Percentiles rank a stretch among this genome's conserved stretches.
phyloP scores from a whole-genome alignment of 768 basidiomycete genomes.

The Tylopilus felleus region DNA sequence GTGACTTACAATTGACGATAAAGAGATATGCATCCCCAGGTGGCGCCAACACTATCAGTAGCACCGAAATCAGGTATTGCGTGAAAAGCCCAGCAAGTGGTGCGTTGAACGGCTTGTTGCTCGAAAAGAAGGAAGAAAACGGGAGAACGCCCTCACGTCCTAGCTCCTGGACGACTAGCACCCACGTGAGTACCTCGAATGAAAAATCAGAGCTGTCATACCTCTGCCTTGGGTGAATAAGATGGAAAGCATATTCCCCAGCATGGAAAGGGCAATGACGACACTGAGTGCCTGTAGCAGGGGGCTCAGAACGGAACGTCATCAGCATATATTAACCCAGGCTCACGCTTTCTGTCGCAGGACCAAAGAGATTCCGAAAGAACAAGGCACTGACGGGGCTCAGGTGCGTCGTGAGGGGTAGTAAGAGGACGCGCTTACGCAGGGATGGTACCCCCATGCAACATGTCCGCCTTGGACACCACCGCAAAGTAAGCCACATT shows the following conservation, averaged over 20 bases:
- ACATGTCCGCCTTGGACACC: constrained; percentile 66
- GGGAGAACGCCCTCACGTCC: constrained; percentile 71
- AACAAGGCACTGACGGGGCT: constrained; percentile 52
- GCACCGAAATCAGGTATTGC: constrained; percentile 58
- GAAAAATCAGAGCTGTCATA: constrained; percentile 24
- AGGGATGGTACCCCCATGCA: constrained; percentile 61
- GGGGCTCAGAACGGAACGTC: neutral
- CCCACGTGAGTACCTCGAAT: neutral
- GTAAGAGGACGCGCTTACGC: constrained; percentile 49
- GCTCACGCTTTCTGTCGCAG: constrained; percentile 53
- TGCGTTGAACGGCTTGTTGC: constrained; percentile 66
- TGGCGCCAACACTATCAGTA: constrained; percentile 54
- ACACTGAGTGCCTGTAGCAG: constrained; percentile 49
- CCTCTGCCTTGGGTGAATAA: constrained; percentile 68
- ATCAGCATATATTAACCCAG: neutral
- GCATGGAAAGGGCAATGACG: constrained; percentile 59
- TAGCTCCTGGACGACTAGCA: constrained; percentile 65
- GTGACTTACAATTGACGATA: constrained; percentile 56
- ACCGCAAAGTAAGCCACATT: constrained; percentile 76
- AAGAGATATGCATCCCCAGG: constrained; percentile 76
- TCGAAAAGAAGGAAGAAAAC: constrained; percentile 62
- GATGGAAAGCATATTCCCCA: constrained; percentile 62
- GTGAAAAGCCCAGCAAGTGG: constrained; percentile 61
- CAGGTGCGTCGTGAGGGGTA: neutral
- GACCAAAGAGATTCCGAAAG: constrained; percentile 71